Base-by-base conservation (phyloP, 768 basidiomycete species). In the Amyloporia xantha region DNA sequence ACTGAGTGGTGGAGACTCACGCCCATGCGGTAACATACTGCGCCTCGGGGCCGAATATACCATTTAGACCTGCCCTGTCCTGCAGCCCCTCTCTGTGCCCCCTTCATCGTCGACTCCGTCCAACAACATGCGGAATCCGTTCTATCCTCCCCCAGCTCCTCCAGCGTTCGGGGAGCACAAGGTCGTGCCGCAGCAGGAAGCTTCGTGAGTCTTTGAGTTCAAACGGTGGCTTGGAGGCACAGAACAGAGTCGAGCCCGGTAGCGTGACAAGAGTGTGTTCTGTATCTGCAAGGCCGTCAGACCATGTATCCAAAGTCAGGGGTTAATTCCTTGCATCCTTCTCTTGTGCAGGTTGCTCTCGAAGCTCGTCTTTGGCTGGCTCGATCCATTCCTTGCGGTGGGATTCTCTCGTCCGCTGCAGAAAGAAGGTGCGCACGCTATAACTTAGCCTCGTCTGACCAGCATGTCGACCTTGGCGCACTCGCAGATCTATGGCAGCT, bases 321-420 rank as follows among this genome's bases (percentile, higher is more conserved):
- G n/a, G n/a, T n/a, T n/a, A n/a, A n/a, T n/a, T n/a, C n/a, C n/a
- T n/a, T n/a, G n/a, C n/a, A n/a, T n/a, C n/a, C n/a, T n/a, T n/a
- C n/a, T n/a, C n/a, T n/a, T n/a, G n/a, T n/a, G n/a, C n/a, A n/a
- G n/a, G n/a, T n/a, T n/a, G n/a, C n/a, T n/a, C 44, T 79, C 77
- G 6, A 67, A 66, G 28, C 59, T 80, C 1, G 51, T 75, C 26
- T 75, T 78, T 26, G 64, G 69, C 13, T 82, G 81, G 80, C 58
- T 82, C 6, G 65, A 64, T 23, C 70, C 79, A 1, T 72, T 84
- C 51, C 67, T 82, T 4, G 63, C 67, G 24, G 79, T 82, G 11
- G 81, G 81, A 2, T 83, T 75, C 56, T 74, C 78, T 10, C 67
- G 81, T 44, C 80, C 80, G 0, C 55, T 81, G 11, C 67, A 78